Conservation (phyloP, 2,329 filamentous ascomycete genomes). For the Rosellinia necatrix region DNA sequence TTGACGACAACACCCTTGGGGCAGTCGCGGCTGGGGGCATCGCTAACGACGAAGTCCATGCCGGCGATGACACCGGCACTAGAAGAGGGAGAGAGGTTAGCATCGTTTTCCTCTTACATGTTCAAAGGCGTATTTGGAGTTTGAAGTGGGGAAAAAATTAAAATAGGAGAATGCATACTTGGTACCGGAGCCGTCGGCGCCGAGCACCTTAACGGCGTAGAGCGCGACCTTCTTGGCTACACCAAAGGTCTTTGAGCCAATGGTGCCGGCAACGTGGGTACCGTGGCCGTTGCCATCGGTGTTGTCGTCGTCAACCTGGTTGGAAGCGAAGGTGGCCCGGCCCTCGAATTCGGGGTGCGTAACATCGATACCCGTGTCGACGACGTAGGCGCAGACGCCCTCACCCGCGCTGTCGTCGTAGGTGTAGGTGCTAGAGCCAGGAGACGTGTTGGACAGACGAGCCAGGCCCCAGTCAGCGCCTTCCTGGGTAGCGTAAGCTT, state of each 20-base stretch:
- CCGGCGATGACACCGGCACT: slow-evolving; percentile 39
- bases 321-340: slow-evolving; percentile 44
- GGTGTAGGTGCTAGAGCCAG: slow-evolving; percentile 45
- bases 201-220: slow-evolving; percentile 53
- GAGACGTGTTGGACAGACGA: slow-evolving; percentile 48
- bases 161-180: slow-evolving; percentile 39
- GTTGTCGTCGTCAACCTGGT: slow-evolving; percentile 40
- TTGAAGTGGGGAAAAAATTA: neutral
- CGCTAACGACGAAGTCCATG: slow-evolving; percentile 48
- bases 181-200: slow-evolving; percentile 35
- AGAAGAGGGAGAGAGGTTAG: neutral
- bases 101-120: neutral
- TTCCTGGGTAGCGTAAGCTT: slow-evolving; percentile 33
- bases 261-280: slow-evolving; percentile 44
- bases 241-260: slow-evolving; percentile 49
- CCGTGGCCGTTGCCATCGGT: slow-evolving; percentile 50
- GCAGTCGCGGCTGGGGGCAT: slow-evolving; percentile 48
- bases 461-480: slow-evolving; percentile 51
- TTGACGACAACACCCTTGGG: slow-evolving; percentile 53
- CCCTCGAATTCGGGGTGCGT: slow-evolving; percentile 52
- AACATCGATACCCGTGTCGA: slow-evolving; percentile 59
- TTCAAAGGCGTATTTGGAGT: no score
- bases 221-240: slow-evolving; percentile 52
- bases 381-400: slow-evolving; percentile 54
- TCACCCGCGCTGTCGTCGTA: slow-evolving; percentile 51